Evolutionary conservation across 257 asterid species (phyloP), one percentile per base, ranked within the genome.

Genomic region (Penstemon davidsonii): DNA sequence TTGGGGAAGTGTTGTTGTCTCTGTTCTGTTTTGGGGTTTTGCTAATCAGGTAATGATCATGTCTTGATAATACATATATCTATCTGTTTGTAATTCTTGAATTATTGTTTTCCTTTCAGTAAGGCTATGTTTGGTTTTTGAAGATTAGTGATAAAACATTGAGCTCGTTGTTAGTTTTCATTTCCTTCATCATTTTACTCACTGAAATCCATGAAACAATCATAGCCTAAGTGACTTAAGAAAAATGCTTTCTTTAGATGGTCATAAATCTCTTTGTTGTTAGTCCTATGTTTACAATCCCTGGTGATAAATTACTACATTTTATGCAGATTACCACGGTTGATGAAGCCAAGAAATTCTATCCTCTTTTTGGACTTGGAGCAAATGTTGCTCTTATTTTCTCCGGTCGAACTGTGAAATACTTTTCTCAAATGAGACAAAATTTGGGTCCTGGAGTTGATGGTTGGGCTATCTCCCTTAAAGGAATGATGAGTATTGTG

Each of bases 1-100:
- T 51, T 94, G 99, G 99, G 98, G 99, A 5, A 94, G 99, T 76
- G 99, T 94, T 66, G 99, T 94, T 46, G 72, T 94, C 49, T 94
- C 99, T 0, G 99, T 91, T 61, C 96, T 94, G 42, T 94, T 94
- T 72, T 91, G 99, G 99, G 99, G 99, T 0, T 83, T 94, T 71
- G 99, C 99, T 68, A 94, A 94, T 74, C 99, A 94, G 98, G 99
- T 94, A 85, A 65, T n/a, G 4, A 3, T 51, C 53, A 38, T 43
- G 80, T 77, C 8, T 79, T 75, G 56, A 49, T 62, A 18, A 58
- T 60, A 4, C 58, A 8, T 47, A 7, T 6, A 25, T 64, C n/a
- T 43, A 6, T 25, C 25, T 38, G 47, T 10, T 8, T 49, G 43
- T 18, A 9, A 8, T 8, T 62, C 47, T 62, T 36, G 4, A 55